A percentile compares a stretch with the other conserved stretches of the same genome.
These are phyloP conservation scores for Rutstroemia sp. DNA, from an alignment of 2,329 filamentous ascomycete species.

Conservation along the genomic window DNA sequence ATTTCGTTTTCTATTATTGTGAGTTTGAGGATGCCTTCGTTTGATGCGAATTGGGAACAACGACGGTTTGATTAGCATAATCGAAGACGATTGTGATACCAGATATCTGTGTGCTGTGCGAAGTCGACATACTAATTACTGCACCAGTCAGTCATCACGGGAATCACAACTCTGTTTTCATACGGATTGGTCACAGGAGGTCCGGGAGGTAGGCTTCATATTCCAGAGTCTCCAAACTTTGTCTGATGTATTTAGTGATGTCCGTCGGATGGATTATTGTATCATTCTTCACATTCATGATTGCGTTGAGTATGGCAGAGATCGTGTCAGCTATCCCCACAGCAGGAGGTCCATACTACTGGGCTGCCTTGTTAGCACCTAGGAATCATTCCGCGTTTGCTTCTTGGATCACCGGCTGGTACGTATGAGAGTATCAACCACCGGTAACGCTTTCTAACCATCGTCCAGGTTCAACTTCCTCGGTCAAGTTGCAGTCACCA, in stretches of 20 bases:
- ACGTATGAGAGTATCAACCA: background rate
- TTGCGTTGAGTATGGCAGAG: conserved; percentile 50
- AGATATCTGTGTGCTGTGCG: background rate
- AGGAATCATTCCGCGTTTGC: conserved; percentile 37
- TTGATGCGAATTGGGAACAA: no score
- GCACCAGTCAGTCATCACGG: conserved; percentile 47
- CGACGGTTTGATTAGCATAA: no score
- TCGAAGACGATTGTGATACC: background rate
- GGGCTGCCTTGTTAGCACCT: conserved; percentile 50
- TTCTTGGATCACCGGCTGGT: conserved; percentile 41
- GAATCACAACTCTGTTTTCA: conserved; percentile 49
- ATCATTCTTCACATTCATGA: conserved; percentile 47
- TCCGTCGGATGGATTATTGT: conserved; percentile 48
- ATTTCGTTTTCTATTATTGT: conserved; percentile 56
- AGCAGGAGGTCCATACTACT: conserved; percentile 52
- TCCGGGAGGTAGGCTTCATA: conserved; percentile 39
- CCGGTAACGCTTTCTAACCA: background rate
- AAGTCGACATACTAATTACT: background rate
- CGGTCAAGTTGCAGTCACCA: conserved; percentile 42
- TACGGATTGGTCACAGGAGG: conserved; percentile 50
- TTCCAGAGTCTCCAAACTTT: background rate
- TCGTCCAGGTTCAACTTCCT: conserved; percentile 38
- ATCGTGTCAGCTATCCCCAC: conserved; percentile 53
- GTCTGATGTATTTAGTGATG: conserved; percentile 35
- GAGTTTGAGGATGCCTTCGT: conserved; percentile 19